These are phyloP conservation scores for Diaporthe ampelina DNA, from an alignment of 2,329 filamentous ascomycete genomes.

Conservation along the genomic window DNA sequence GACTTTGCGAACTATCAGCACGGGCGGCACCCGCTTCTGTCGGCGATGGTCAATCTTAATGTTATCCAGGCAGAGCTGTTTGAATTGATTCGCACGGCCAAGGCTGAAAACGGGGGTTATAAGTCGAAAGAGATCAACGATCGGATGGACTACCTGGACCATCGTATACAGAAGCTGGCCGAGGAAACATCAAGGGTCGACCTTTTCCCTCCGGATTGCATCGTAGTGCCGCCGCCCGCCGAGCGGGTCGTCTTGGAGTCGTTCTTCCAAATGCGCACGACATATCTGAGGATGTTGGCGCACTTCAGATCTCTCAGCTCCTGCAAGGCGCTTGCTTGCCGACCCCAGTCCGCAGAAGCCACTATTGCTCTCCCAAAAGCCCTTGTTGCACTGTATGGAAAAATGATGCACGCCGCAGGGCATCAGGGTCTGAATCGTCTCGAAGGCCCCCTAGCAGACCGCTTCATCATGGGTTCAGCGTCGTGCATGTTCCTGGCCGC, in stretches of 20 bases:
- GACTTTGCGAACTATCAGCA: neutral
- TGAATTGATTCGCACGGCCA: neutral
- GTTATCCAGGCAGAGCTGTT: constrained; percentile 11
- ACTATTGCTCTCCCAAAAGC: constrained; percentile 8
- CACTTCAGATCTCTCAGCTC: constrained; percentile 18
- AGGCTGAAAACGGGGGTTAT: neutral
- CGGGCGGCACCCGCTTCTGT: neutral
- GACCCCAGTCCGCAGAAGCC: neutral
- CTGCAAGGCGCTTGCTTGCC: constrained; percentile 4
- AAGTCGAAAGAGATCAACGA: constrained; percentile 14
- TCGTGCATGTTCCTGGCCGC: constrained; percentile 15
- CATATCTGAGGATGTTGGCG: constrained; percentile 15
- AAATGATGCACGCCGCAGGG: neutral
- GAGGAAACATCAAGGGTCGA: neutral
- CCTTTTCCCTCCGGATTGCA: neutral
- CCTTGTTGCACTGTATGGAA: constrained; percentile 1
- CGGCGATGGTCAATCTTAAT: constrained; percentile 7
- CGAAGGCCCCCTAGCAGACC: constrained; percentile 6
- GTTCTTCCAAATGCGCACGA: constrained; percentile 21
- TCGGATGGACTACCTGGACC: constrained; percentile 23
- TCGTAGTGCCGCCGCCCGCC: neutral
- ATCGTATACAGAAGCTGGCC: neutral
- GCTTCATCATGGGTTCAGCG: constrained; percentile 3
- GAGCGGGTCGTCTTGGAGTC: neutral
- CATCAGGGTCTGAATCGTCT: neutral